A percentile compares a stretch with the other conserved stretches of the same genome.
These are phyloP conservation scores for Crithidia sp. DNA, from an alignment of 208 protist genomes.

Conservation along the genomic window DNA sequence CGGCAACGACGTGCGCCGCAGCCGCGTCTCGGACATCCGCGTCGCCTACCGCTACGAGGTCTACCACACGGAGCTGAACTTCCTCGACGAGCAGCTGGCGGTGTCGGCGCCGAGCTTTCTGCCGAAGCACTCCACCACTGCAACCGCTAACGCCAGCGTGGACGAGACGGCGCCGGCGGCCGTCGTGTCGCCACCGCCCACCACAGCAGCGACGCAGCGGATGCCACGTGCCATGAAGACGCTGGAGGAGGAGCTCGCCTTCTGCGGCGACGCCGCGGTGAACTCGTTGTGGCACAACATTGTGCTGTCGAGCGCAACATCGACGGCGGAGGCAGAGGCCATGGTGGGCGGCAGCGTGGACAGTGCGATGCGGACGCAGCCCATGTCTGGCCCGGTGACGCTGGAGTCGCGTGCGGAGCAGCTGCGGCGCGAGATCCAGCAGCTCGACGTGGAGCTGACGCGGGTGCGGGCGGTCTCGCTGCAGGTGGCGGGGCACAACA, in stretches of 20 bases:
- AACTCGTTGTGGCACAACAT: constrained; percentile 7
- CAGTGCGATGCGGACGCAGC: background rate
- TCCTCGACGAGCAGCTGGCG: constrained; percentile 78
- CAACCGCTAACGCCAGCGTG: background rate
- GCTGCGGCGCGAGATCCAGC: constrained; percentile 56
- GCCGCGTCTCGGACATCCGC: constrained; percentile 97
- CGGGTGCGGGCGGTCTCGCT: constrained; percentile 49
- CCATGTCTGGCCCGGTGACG: background rate
- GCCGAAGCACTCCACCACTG: background rate
- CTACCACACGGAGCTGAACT: constrained; percentile 91
- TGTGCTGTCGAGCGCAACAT: background rate
- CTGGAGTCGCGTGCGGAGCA: constrained; percentile 27
- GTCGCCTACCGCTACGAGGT: constrained; percentile 95
- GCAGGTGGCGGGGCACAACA: constrained; percentile 65
- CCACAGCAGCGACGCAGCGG: constrained; percentile 14
- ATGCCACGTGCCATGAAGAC: constrained; percentile 80
- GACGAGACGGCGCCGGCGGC: background rate
- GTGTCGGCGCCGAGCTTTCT: constrained; percentile 5
- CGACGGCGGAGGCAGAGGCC: background rate
- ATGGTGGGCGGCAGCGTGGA: constrained; percentile 2
- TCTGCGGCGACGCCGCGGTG: constrained; percentile 54
- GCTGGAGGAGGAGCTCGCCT: constrained; percentile 73
- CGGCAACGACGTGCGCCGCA: constrained; percentile 94
- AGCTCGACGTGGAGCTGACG: constrained; percentile 60
- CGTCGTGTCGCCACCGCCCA: background rate